Evolutionary conservation across 2,329 filamentous ascomycete genomes (phyloP).

Genomic region (Alternaria hordeiaustralica): DNA sequence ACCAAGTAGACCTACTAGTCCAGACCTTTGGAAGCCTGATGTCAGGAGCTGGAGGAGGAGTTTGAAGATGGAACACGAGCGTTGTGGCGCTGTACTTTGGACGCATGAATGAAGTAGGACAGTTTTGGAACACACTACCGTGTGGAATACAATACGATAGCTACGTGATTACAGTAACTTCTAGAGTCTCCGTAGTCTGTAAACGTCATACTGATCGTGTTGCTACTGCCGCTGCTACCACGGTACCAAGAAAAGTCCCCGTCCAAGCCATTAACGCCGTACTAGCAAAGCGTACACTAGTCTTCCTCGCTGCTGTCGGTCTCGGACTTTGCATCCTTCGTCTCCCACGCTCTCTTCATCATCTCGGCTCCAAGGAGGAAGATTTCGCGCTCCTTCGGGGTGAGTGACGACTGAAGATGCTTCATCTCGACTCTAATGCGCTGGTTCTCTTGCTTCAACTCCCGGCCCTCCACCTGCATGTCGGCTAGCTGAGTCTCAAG

Average conservation of each 20-base stretch:
- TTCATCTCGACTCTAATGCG: background rate
- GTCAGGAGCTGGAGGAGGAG: background rate
- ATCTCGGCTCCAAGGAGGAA: background rate
- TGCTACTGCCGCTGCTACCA: background rate
- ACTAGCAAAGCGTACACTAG: background rate
- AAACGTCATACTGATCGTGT: background rate
- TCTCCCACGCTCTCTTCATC: background rate
- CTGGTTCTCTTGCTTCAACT: background rate
- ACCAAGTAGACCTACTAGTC: background rate
- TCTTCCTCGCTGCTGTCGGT: background rate
- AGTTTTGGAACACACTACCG: background rate
- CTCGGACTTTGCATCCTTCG: background rate
- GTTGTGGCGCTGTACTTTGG: background rate
- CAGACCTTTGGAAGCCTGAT: background rate
- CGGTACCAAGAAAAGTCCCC: background rate
- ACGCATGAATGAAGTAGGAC: background rate
- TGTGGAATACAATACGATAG: background rate
- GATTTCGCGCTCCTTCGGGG: background rate
- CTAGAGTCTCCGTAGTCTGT: background rate
- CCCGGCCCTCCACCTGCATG: background rate
- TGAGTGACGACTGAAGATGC: background rate
- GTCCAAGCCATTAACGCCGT: background rate
- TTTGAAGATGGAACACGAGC: background rate
- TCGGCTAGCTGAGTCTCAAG: background rate
- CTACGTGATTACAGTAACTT: background rate